phyloP scores from a whole-genome alignment of 306 rosid genomes.

The Quillaja saponaria region DNA sequence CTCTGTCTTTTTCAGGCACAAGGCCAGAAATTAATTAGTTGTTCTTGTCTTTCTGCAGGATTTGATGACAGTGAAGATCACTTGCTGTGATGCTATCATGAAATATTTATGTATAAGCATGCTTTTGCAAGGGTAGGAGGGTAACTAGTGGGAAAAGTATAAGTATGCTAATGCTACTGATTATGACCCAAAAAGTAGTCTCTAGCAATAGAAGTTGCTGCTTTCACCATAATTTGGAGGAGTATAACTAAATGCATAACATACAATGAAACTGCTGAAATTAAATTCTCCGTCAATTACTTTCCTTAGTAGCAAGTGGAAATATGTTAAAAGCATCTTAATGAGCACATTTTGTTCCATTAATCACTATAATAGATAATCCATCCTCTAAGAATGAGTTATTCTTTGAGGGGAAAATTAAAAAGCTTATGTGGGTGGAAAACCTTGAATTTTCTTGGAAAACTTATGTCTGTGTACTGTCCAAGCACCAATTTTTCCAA shows the following conservation, averaged over 20 bases:
- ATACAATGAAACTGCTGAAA: background rate
- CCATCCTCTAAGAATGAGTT: too few species aligned
- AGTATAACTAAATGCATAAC: background rate
- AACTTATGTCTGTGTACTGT: too few species aligned
- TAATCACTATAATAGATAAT: too few species aligned
- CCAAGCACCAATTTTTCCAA: too few species aligned
- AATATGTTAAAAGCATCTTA: background rate
- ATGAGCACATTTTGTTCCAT: too few species aligned
- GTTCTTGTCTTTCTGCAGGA: constrained; percentile 19
- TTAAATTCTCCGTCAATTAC: background rate
- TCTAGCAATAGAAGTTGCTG: background rate
- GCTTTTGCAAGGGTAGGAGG: too few species aligned
- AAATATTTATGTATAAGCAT: too few species aligned
- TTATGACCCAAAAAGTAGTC: background rate
- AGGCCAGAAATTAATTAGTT: background rate
- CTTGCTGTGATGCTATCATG: background rate
- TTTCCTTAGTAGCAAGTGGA: background rate
- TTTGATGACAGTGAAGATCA: background rate
- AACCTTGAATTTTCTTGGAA: too few species aligned
- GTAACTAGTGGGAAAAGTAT: too few species aligned
- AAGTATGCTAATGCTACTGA: background rate
- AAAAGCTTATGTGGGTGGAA: too few species aligned
- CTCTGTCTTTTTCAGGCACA: background rate
- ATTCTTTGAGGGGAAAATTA: too few species aligned
- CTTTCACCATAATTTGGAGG: background rate